Conservation (phyloP, 2,329 filamentous ascomycete genomes). For the Aurifilum marmelostoma region DNA sequence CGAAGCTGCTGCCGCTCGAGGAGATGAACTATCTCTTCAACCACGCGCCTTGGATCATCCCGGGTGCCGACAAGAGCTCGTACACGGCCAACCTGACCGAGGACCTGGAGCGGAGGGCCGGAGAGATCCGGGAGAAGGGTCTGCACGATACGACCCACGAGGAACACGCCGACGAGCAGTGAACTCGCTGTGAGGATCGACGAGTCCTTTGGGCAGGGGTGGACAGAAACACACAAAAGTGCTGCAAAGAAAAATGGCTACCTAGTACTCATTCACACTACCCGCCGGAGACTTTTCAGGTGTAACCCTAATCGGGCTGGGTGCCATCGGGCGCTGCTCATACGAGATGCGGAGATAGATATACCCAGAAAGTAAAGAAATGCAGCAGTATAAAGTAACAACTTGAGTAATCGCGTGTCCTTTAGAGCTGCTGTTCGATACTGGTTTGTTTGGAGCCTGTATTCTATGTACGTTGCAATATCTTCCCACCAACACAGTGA, state of each 20-base stretch:
- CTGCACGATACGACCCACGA: constrained; percentile 17
- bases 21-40: constrained; percentile 68
- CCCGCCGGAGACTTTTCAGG: too few species aligned
- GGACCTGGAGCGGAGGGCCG: constrained; percentile 61
- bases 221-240: not conserved
- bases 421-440: not conserved
- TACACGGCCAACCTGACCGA: constrained; percentile 48
- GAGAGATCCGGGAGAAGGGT: constrained; percentile 59
- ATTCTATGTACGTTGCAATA: not conserved
- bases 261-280: too few species aligned
- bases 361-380: not conserved
- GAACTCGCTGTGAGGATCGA: not conserved
- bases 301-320: too few species aligned
- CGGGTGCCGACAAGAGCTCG: constrained; percentile 55
- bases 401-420: not conserved
- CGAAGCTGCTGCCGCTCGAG: constrained; percentile 62
- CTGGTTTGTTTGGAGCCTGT: not conserved
- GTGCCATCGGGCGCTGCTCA: not conserved
- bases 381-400: not conserved
- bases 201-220: not conserved
- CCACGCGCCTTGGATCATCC: constrained; percentile 63
- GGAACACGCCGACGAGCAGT: constrained; percentile 15
- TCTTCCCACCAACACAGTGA: not conserved
- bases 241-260: not conserved
- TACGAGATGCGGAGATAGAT: not conserved